Evolutionary conservation across 805 yeast species (phyloP), one percentile per base, ranked within the genome.

Genomic region (Kuraishia capsulata): DNA sequence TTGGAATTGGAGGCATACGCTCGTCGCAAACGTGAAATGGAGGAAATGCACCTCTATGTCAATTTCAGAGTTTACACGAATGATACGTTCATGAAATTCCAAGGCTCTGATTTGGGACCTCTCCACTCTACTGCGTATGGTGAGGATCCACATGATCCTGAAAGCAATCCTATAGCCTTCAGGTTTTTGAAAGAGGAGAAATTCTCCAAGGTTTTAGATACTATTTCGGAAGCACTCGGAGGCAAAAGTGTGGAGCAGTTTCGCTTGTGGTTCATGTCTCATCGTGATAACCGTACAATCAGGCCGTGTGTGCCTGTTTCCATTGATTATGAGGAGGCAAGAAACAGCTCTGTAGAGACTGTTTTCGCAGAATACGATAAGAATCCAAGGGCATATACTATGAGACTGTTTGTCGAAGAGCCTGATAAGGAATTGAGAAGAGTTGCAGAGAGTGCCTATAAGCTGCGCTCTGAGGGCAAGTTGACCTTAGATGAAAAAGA

Each of bases 71-170:
- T 86, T 23, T 75, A 73, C 41, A 69, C 83, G 0, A 53, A 64
- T 30, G 53, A 64, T 2, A 71, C 76, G 31, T 81, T 85, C 48
- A 59, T 63, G 40, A 62, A 72, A 39, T 80, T 73, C 51, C 68
- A 75, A 50, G 95, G 94, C 0, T 79, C 84, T 51, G 96, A 88
- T 54, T 52, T 82, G 13, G 85, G 80, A 10, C 79, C 86, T 3
- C 84, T 84, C 64, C 70, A 73, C 11, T 52, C 51, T 4, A 58
- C 56, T 33, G 51, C 48, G 9, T 78, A 63, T 46, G 72, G 72
- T 35, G 69, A 73, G 23, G 71, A 66, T 1, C 54, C 74, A n/a
- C 68, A 65, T 45, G 67, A 66, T 28, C 61, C 64, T 1, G 63
- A 62, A 4, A 64, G 75, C 1, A 64, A 62, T 41, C 80, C 92